Evolutionary conservation across 202 grass and related monocot genomes (phyloP).

Genomic region (Setaria viridis): DNA sequence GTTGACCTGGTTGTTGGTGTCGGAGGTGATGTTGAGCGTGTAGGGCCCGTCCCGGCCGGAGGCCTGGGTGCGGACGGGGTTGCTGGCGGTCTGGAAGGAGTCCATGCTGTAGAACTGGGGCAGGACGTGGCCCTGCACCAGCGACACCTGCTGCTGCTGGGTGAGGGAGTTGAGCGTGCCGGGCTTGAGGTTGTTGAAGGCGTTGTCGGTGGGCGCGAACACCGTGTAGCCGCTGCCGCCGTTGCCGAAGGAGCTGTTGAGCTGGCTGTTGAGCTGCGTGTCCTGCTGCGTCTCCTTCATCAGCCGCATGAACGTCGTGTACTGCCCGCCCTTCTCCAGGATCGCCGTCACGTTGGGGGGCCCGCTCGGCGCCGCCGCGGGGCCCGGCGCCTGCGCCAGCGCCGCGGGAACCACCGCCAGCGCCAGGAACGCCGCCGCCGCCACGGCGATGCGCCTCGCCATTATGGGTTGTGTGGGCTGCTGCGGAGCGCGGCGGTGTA

Average conservation of each 20-base stretch:
- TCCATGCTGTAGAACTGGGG: conserved; percentile 63
- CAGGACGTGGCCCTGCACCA: conserved; percentile 74
- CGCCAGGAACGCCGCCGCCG: conserved; percentile 38
- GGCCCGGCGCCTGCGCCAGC: conserved; percentile 30
- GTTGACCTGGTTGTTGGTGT: conserved; percentile 63
- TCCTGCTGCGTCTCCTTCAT: conserved; percentile 73
- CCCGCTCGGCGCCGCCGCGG: conserved; percentile 42
- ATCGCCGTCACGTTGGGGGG: conserved; percentile 68
- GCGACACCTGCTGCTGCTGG: conserved; percentile 72
- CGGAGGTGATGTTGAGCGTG: conserved; percentile 73
- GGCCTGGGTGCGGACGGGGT: conserved; percentile 83
- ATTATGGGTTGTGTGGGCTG: background rate
- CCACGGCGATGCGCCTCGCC: conserved; percentile 38
- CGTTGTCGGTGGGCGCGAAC: conserved; percentile 90
- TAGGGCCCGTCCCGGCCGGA: conserved; percentile 57
- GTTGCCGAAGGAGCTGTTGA: conserved; percentile 76
- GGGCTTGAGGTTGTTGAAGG: conserved; percentile 70
- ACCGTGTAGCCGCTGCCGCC: conserved; percentile 74
- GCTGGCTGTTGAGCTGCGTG: conserved; percentile 89
- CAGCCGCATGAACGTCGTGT: conserved; percentile 67
- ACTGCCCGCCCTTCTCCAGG: conserved; percentile 70
- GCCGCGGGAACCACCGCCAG: conserved; percentile 20
- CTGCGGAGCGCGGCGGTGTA: background rate
- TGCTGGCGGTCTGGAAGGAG: conserved; percentile 68
- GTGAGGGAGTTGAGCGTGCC: conserved; percentile 74